A percentile compares a stretch with the other conserved stretches of the same genome.
phyloP scores from a whole-genome alignment of 2,329 filamentous ascomycete species.

The Aspergillus ustus region DNA sequence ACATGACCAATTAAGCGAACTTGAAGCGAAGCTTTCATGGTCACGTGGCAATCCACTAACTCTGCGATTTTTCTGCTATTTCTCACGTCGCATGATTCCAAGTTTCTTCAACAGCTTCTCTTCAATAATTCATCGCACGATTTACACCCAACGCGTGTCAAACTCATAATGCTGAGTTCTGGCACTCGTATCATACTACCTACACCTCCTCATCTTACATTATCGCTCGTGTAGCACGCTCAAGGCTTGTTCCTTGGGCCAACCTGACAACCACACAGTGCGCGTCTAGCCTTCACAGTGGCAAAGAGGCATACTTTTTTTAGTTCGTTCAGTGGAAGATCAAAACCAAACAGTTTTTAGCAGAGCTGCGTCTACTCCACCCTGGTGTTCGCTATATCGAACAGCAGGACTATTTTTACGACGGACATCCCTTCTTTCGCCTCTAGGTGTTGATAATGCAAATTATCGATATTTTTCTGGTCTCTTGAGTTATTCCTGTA shows the following conservation, averaged over 20 bases:
- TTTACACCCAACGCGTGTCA: not conserved
- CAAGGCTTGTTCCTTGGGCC: not conserved
- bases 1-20: slow-evolving; percentile 13
- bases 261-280: slow-evolving; percentile 38
- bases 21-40: not conserved
- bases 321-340: slow-evolving; percentile 53
- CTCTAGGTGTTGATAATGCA: not conserved
- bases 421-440: slow-evolving; percentile 44
- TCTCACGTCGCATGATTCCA: not conserved
- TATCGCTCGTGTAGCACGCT: not conserved
- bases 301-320: slow-evolving; percentile 47
- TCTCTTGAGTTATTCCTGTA: not conserved
- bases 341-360: slow-evolving; percentile 55
- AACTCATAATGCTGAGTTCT: slow-evolving; percentile 13
- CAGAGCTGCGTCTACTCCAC: slow-evolving; percentile 56
- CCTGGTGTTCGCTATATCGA: slow-evolving; percentile 48
- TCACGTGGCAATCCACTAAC: slow-evolving; percentile 3
- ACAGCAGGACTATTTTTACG: slow-evolving; percentile 52
- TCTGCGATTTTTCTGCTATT: not conserved
- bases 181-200: not conserved
- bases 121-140: not conserved
- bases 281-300: slow-evolving; percentile 42
- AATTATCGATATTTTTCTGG: not conserved
- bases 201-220: not conserved
- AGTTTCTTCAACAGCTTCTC: not conserved